These are phyloP conservation scores for Symmetrospora coprosmae DNA, from an alignment of 768 basidiomycete species.

Conservation along the genomic window DNA sequence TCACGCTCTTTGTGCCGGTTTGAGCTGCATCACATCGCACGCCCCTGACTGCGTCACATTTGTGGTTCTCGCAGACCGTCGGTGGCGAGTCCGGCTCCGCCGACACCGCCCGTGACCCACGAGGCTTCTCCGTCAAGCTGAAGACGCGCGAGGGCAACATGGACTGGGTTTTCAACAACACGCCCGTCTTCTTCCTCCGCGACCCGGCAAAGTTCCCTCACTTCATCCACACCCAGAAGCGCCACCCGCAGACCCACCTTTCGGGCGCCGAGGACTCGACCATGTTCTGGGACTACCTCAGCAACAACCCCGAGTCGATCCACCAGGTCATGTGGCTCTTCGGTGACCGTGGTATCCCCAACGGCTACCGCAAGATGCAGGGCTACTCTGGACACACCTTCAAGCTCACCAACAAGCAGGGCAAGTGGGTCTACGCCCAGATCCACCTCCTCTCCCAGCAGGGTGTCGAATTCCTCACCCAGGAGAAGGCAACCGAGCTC, in stretches of 20 bases:
- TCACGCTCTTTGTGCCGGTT: background rate
- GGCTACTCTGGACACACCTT: constrained; percentile 58
- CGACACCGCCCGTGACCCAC: constrained; percentile 41
- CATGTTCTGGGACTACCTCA: constrained; percentile 50
- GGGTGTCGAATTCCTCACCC: constrained; percentile 51
- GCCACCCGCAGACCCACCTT: constrained; percentile 76
- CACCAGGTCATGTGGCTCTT: constrained; percentile 43
- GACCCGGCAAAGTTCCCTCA: constrained; percentile 41
- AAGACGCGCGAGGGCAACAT: constrained; percentile 41
- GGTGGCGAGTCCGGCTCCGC: constrained; percentile 42
- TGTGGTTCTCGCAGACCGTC: constrained; percentile 38
- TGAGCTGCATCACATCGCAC: background rate
- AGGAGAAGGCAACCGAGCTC: constrained; percentile 51
- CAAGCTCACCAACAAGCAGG: constrained; percentile 37
- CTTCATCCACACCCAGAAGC: constrained; percentile 43
- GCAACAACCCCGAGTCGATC: constrained; percentile 38
- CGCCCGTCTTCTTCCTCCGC: constrained; percentile 37
- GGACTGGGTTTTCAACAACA: constrained; percentile 36
- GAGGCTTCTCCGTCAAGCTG: constrained; percentile 42
- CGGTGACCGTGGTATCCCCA: constrained; percentile 41
- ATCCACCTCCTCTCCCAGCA: constrained; percentile 38
- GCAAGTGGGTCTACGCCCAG: constrained; percentile 37
- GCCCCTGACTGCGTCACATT: background rate
- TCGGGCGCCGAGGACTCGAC: constrained; percentile 54
- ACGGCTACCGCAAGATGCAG: constrained; percentile 60